A percentile compares a stretch with the other conserved stretches of the same genome.
Conservation (phyloP, 2,329 filamentous ascomycete genomes). For the Phyllosticta citribraziliensis region DNA sequence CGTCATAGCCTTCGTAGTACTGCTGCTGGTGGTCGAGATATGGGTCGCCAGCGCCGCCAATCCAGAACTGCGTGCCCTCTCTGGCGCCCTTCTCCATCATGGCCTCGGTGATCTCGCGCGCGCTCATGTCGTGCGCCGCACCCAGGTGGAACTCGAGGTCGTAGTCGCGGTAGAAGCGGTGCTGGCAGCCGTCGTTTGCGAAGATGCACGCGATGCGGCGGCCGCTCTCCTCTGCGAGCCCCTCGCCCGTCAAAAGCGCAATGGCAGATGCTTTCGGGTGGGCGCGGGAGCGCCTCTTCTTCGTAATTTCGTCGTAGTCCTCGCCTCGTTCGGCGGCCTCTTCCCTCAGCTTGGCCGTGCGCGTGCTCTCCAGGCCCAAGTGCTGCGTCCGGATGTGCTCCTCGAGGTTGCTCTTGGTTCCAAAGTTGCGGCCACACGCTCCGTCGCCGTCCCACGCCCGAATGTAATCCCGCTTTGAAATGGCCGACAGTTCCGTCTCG, state of each 20-base stretch:
- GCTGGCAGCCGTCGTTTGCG: slow-evolving; percentile 14
- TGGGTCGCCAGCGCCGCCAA: slow-evolving; percentile 25
- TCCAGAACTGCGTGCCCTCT: slow-evolving; percentile 36
- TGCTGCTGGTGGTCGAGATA: slow-evolving; percentile 11
- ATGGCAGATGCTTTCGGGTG: slow-evolving; percentile 26
- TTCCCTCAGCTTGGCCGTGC: slow-evolving; percentile 23
- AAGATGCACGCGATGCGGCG: slow-evolving; percentile 44
- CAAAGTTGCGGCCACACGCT: slow-evolving; percentile 67
- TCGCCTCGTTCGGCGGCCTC: slow-evolving; percentile 28
- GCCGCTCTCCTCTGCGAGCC: slow-evolving; percentile 41
- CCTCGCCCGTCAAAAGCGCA: slow-evolving; percentile 44
- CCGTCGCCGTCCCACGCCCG: slow-evolving; percentile 53
- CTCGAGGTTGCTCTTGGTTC: slow-evolving; percentile 67
- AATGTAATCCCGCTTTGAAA: slow-evolving; percentile 40
- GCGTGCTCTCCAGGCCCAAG: slow-evolving; percentile 46
- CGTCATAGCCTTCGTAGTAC: neutral
- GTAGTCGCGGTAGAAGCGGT: slow-evolving; percentile 44
- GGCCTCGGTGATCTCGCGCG: slow-evolving; percentile 27
- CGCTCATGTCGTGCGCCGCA: slow-evolving; percentile 29
- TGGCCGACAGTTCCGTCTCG: slow-evolving; percentile 48
- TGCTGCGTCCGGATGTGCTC: slow-evolving; percentile 80
- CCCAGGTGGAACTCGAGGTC: slow-evolving; percentile 49
- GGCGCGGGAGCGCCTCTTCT: slow-evolving; percentile 1
- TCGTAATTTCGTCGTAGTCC: neutral
- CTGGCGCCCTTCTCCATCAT: slow-evolving; percentile 31